Conservation (phyloP, 78 protist genomes). For the Dictyostelium intermedium region DNA sequence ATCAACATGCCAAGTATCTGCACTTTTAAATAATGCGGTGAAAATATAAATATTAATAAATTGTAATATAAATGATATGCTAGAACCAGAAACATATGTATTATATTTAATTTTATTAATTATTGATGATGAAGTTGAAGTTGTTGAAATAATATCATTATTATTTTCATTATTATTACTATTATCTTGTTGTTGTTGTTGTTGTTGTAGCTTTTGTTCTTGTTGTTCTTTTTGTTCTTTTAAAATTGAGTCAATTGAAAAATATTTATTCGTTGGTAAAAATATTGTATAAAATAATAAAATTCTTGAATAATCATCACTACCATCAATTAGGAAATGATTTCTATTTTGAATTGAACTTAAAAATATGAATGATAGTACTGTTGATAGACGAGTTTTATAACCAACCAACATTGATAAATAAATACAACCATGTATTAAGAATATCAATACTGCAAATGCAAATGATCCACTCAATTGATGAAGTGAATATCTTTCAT, state of each 20-base stretch:
- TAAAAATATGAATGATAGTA: conserved; percentile 31
- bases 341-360: conserved; percentile 61
- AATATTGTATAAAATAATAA: conserved; percentile 41
- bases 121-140: background rate
- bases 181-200: background rate
- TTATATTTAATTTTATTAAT: background rate
- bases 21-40: conserved; percentile 49
- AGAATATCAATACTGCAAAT: background rate
- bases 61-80: conserved; percentile 21
- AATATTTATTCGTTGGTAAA: conserved; percentile 5
- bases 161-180: background rate
- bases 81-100: background rate
- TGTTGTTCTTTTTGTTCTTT: background rate
- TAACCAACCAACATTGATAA: conserved; percentile 31
- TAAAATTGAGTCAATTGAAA: conserved; percentile 36
- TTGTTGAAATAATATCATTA: background rate
- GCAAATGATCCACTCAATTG: background rate
- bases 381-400: background rate
- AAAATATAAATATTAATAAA: conserved; percentile 33
- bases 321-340: conserved; percentile 46
- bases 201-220: background rate
- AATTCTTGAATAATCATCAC: conserved; percentile 44
- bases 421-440: background rate
- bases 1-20: conserved; percentile 38
- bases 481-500: conserved; percentile 19